These are phyloP conservation scores for Volvox africanus DNA, from an alignment of 139 green algal species.

Conservation along the genomic window DNA sequence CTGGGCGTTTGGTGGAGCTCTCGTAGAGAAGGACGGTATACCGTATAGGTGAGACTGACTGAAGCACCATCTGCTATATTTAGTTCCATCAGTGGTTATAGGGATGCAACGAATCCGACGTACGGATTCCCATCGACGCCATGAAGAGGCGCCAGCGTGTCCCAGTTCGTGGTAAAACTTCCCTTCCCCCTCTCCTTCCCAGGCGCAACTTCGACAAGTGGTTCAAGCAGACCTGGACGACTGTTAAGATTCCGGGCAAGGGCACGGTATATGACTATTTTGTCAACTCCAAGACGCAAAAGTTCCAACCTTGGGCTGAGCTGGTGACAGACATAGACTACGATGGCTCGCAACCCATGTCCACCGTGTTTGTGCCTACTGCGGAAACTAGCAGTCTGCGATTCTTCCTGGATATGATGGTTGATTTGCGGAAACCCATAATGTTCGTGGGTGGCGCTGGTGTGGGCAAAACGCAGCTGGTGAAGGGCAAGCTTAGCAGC, in stretches of 20 bases:
- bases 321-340: conserved; percentile 86
- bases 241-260: conserved; percentile 85
- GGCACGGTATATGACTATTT: conserved; percentile 93
- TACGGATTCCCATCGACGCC: too few species aligned
- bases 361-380: conserved; percentile 89
- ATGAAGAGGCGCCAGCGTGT: too few species aligned
- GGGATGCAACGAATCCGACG: too few species aligned
- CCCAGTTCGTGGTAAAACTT: too few species aligned
- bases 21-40: conserved; percentile 92
- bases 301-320: conserved; percentile 90
- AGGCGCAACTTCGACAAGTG: conserved; percentile 92
- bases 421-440: conserved; percentile 87
- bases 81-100: too few species aligned
- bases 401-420: conserved; percentile 91
- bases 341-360: conserved; percentile 75
- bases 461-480: conserved; percentile 92
- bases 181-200: not conserved
- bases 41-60: conserved; percentile 75
- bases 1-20: conserved; percentile 87
- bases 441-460: conserved; percentile 91
- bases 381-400: conserved; percentile 85
- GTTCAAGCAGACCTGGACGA: conserved; percentile 89
- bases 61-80: too few species aligned
- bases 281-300: conserved; percentile 87
- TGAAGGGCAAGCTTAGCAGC: conserved; percentile 86